Conservation (phyloP, 352 stramenopile genomes). For the Phytophthora cryptogea region DNA sequence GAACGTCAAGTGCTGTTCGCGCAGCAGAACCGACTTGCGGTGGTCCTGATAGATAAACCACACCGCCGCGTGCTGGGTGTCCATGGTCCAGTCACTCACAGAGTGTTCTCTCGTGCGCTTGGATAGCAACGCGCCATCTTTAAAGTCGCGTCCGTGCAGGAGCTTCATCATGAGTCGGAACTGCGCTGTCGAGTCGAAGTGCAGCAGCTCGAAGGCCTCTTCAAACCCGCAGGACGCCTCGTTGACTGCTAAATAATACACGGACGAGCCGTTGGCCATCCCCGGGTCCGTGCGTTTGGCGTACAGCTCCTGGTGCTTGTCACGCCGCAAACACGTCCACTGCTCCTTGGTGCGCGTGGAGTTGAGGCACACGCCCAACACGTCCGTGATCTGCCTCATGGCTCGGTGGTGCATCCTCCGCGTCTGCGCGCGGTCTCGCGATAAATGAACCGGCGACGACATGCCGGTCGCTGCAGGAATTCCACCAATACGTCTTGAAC, state of each 20-base stretch:
- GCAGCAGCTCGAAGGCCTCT: constrained; percentile 58
- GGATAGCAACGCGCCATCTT: constrained; percentile 54
- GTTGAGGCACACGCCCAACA: constrained; percentile 57
- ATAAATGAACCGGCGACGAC: constrained; percentile 45
- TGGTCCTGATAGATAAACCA: constrained; percentile 64
- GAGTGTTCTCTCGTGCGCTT: constrained; percentile 41
- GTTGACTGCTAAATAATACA: constrained; percentile 65
- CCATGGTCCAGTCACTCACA: constrained; percentile 36
- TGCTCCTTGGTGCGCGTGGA: constrained; percentile 57
- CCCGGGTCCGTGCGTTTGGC: constrained; percentile 43
- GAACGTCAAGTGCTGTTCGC: constrained; percentile 61
- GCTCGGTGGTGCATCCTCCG: constrained; percentile 64
- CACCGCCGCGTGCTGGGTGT: constrained; percentile 64
- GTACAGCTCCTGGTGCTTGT: constrained; percentile 61
- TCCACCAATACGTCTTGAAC: not conserved
- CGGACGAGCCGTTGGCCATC: constrained; percentile 32
- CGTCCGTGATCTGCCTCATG: constrained; percentile 65
- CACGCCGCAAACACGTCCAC: constrained; percentile 56
- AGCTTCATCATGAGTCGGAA: constrained; percentile 72
- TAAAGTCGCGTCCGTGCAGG: constrained; percentile 58
- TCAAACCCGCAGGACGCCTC: constrained; percentile 63
- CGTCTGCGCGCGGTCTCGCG: constrained; percentile 53
- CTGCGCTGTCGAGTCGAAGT: constrained; percentile 56
- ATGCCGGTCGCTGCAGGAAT: constrained; percentile 17
- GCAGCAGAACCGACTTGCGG: constrained; percentile 50